Evolutionary conservation across 2,329 filamentous ascomycete species (phyloP).

Genomic region (Camillea tinctor): DNA sequence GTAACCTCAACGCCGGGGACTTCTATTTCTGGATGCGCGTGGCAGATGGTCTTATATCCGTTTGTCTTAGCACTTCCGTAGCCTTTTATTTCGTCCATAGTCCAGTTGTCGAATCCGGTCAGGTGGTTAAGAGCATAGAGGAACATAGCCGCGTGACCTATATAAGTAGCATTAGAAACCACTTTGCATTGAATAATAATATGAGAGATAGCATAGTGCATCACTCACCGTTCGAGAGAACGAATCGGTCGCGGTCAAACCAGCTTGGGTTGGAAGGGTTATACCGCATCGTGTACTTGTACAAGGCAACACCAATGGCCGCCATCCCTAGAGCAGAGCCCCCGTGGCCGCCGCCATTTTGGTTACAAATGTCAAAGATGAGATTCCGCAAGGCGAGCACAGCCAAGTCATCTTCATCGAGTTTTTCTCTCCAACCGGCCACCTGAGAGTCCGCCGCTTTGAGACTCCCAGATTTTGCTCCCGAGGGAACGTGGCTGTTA

Average conservation of each 20-base stretch:
- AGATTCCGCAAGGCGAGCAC: slow-evolving; percentile 5
- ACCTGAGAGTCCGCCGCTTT: too few species aligned
- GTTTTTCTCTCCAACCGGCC: slow-evolving; percentile 3
- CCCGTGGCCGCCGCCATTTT: slow-evolving; percentile 60
- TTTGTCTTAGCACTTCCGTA: slow-evolving; percentile 50
- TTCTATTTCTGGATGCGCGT: slow-evolving; percentile 55
- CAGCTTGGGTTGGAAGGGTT: slow-evolving; percentile 49
- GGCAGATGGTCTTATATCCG: slow-evolving; percentile 43
- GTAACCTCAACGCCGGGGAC: slow-evolving; percentile 56
- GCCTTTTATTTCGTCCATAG: slow-evolving; percentile 41
- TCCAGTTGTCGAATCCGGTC: slow-evolving; percentile 49
- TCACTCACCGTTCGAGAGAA: slow-evolving; percentile 51
- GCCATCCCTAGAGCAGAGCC: slow-evolving; percentile 51
- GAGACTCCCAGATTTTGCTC: not conserved
- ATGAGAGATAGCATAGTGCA: not conserved
- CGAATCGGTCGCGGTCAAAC: slow-evolving; percentile 60
- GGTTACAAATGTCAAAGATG: not conserved
- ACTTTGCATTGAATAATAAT: not conserved
- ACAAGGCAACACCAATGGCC: slow-evolving; percentile 43
- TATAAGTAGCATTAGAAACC: not conserved
- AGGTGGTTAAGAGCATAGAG: slow-evolving; percentile 51
- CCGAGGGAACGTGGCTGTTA: not conserved
- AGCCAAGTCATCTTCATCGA: slow-evolving; percentile 6
- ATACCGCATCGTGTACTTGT: slow-evolving; percentile 54
- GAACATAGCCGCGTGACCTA: slow-evolving; percentile 48